Evolutionary conservation across 257 asterid species (phyloP), one percentile per base, ranked within the genome.

Genomic region (Leonotis leonurus): DNA sequence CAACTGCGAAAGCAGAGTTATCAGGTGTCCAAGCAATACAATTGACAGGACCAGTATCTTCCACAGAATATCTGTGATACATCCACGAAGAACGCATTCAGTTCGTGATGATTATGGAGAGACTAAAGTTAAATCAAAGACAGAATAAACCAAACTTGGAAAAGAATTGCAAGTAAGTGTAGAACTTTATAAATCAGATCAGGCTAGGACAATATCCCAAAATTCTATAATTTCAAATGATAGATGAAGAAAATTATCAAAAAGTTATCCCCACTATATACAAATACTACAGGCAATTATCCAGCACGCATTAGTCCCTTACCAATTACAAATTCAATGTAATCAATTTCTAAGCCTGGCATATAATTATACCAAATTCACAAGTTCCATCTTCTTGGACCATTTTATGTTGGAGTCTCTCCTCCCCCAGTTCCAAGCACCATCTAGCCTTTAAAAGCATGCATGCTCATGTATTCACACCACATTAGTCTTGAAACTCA

Each of bases 21-120:
- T 93, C 99, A 57, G 97, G 95, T 56, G 97, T 84, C 99, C 97
- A 93, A 24, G 95, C 92, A 70, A 93, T 90, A 76, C 86, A 93
- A 71, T 79, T 93, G 77, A 93, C 97, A 67, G 96, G 85, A 62
- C 99, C 99, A 62, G 96, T 87, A 75, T 93, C 96, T 68, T 93
- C 99, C 22, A 60, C 90, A 39, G 95, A 83, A 77, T 83, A 93
- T 78, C 99, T 93, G 89, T 56, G 70, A 70, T 14, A 75, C 62
- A 32, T 25, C 17, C 36, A 69, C 40, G 60, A 6, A 48, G 56
- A 44, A 75, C 44, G 65, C 24, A 69, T 62, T 53, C 14, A 56
- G 69, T 69, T 63, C 39, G 60, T 58, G 56, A 39, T 33, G 33
- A 53, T 45, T 21, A 40, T 39, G 57, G 53, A 60, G 40, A 49